Base-by-base conservation (phyloP, 371 early-diverging fungal genomes). In the Mortierella sp. region DNA sequence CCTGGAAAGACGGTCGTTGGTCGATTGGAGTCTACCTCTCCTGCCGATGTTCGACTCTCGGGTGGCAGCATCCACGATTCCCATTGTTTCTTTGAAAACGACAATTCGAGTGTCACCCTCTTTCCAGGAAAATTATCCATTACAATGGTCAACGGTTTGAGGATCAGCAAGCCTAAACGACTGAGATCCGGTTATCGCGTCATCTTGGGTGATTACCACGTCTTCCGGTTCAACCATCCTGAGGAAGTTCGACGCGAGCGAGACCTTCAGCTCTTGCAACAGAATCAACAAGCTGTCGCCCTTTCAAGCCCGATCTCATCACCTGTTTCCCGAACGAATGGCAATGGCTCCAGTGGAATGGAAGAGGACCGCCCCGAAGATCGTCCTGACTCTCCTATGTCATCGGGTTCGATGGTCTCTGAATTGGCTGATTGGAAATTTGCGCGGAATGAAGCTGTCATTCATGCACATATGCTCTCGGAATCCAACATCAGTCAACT, bases 221-320 rank as follows among this genome's bases (percentile, higher is more conserved):
- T 93, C 1, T 96, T 94, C 67, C 82, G 94, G 6, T 93, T 95
- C 72, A 92, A 90, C 58, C 86, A 96, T 74, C 96, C 96, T 4
- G 91, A 88, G 66, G 93, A 94, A 76, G 93, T 88, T 2, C 86
- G 92, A 25, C 85, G 85, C 21, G 93, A 93, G 62, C 86, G 90
- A 14, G 86, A 84, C 47, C 60, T 81, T 0, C 44, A 45, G 7
- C 60, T 46, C 19, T 29, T 28, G 30, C 26, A 30, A 6, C 37
- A 37, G 37, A 3, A 37, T 37, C 37, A 37, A 37, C 66, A 65
- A 37, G 23, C 30, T 18, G 30, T 26, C 23, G 23, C 62, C 15
- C 9, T 30, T 25, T 55, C 43, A 7, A 55, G 55, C 23, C 30
- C 15, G 23, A 52, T 60, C 9, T 53, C 48, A 0, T 30, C 74